Conservation (phyloP, 345 rosid species). For the Linum usitatissimum region DNA sequence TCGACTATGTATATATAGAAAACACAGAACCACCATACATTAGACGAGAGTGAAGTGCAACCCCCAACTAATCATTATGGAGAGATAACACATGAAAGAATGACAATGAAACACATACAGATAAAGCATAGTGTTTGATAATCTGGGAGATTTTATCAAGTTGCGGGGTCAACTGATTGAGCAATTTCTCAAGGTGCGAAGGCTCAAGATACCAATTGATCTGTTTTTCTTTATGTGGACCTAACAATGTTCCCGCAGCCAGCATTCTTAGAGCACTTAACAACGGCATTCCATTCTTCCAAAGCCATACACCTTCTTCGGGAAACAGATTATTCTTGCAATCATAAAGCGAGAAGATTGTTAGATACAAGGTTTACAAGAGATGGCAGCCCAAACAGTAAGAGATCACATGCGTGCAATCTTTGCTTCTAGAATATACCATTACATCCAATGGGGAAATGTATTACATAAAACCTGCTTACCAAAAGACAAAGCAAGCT, state of each 20-base stretch:
- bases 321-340: constrained; percentile 85
- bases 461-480: constrained; percentile 23
- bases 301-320: constrained; percentile 82
- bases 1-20: constrained; percentile 34
- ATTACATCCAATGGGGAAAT: neutral
- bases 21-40: constrained; percentile 11
- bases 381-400: constrained; percentile 2
- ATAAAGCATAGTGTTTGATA: constrained; percentile 80
- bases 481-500: constrained; percentile 88
- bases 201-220: constrained; percentile 82
- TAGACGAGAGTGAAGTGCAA: constrained; percentile 10
- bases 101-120: constrained; percentile 46
- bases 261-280: constrained; percentile 76
- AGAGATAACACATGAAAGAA: constrained; percentile 8
- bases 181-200: constrained; percentile 59
- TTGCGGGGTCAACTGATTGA: constrained; percentile 63
- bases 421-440: constrained; percentile 3
- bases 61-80: constrained; percentile 2
- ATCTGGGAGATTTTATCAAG: constrained; percentile 80
- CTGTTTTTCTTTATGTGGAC: constrained; percentile 72
- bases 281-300: constrained; percentile 89
- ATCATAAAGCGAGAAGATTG: constrained; percentile 21
- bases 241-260: constrained; percentile 76
- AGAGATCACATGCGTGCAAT: neutral
- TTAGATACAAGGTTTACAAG: constrained; percentile 17